Base-by-base conservation (phyloP, 805 yeast species). In the Monosporozyma unispora region DNA sequence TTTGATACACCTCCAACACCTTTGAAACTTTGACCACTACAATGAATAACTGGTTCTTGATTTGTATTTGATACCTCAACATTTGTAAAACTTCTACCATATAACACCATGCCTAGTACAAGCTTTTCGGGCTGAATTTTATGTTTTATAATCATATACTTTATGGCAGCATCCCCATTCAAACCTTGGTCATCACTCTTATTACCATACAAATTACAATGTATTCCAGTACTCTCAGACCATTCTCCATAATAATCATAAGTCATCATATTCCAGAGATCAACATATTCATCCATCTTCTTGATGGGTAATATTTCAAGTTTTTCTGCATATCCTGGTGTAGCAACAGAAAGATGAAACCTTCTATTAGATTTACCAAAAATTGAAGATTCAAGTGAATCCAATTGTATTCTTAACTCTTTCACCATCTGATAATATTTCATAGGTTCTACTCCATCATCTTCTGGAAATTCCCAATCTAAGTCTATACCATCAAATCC, bases 381-480 rank as follows among this genome's bases (percentile, higher is more conserved):
- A 19, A 63, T 49, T 12, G 50, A 48, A 1, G 44, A 19, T 48
- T 79, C 81, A 9, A 73, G 53, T 9, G 51, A 38, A 49, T 71
- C 67, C 49, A 85, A 61, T 29, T 59, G 70, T 1, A 14, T 42
- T 40, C 80, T 70, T 23, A 81, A 55, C 14, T 49, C 52, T 41
- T 57, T 55, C 18, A 84, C 63, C 38, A 87, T 53, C 3, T 61
- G 57, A 1, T 76, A 69, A 52, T 79, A 73, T 37, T 64, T 60
- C 0, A 57, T 44, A 1, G 80, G 79, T 52, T 85, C 81, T 2
- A 46, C 25, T 0, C 62, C 59, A 3, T 61, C 58, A 40, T 63
- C 71, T 7, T 65, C 61, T 0, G 96, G 96, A 59, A 81, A 91
- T 66, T 91, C 99, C 96, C 96, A 91, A 67, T 91, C 99, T 27